Percentiles rank a stretch among this genome's conserved stretches.
These are phyloP conservation scores for Hexamita inflata DNA, from an alignment of 208 protist genomes.

Conservation along the genomic window DNA sequence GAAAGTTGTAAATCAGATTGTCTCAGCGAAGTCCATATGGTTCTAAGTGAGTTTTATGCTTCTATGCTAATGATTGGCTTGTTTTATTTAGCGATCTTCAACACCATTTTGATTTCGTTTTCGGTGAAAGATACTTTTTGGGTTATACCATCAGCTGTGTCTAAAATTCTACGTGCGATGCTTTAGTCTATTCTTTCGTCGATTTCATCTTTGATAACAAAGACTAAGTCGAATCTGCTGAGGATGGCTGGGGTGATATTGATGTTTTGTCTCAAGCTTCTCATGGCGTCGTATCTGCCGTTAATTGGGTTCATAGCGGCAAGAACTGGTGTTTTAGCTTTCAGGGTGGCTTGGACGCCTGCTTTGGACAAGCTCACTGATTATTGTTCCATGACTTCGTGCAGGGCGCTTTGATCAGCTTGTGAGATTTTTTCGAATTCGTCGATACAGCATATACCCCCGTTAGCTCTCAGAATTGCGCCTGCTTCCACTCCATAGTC, in stretches of 20 bases:
- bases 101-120: too few species aligned
- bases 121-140: too few species aligned
- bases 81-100: too few species aligned
- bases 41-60: too few species aligned
- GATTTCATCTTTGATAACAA: conserved; percentile 87
- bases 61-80: too few species aligned
- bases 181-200: conserved; percentile 46
- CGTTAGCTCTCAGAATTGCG: conserved; percentile 97
- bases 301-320: conserved; percentile 92
- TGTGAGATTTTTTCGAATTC: conserved; percentile 99
- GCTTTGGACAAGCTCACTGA: conserved; percentile 96
- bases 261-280: conserved; percentile 51
- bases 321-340: conserved; percentile 83
- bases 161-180: not conserved
- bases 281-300: conserved; percentile 54
- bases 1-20: too few species aligned
- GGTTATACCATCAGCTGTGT: too few species aligned
- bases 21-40: too few species aligned
- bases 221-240: conserved; percentile 99
- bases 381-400: conserved; percentile 99
- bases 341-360: conserved; percentile 86
- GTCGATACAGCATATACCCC: conserved; percentile 98
- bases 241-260: conserved; percentile 76
- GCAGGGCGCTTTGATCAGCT: conserved; percentile 93
- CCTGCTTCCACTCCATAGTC: conserved; percentile 97